Percentiles rank a stretch among this genome's conserved stretches.
Conservation (phyloP, 1,139 yeast species). For the Fermentozyma sake region DNA sequence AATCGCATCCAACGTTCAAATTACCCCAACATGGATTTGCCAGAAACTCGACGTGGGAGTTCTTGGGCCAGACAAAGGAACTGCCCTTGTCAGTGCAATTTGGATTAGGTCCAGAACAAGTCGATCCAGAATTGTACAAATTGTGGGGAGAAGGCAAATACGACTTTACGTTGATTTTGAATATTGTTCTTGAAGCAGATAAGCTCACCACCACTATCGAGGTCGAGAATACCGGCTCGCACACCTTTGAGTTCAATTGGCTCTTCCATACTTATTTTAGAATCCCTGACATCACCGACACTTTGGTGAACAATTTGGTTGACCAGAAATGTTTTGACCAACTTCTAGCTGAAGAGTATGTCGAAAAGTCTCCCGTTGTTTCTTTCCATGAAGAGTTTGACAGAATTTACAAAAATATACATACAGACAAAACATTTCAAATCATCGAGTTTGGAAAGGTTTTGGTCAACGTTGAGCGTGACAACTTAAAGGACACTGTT, state of each 20-base stretch:
- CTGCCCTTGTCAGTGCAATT: slow-evolving; percentile 71
- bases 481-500: slow-evolving; percentile 77
- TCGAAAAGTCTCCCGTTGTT: slow-evolving; percentile 69
- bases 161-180: slow-evolving; percentile 75
- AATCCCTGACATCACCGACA: slow-evolving; percentile 72
- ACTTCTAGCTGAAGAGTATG: slow-evolving; percentile 55
- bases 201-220: slow-evolving; percentile 65
- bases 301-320: slow-evolving; percentile 69
- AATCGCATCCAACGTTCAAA: slow-evolving; percentile 31
- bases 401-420: slow-evolving; percentile 67
- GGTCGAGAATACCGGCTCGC: slow-evolving; percentile 64
- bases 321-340: slow-evolving; percentile 75
- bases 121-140: slow-evolving; percentile 58
- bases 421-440: slow-evolving; percentile 53
- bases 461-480: slow-evolving; percentile 58
- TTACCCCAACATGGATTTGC: slow-evolving; percentile 98
- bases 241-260: slow-evolving; percentile 82
- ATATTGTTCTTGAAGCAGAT: slow-evolving; percentile 53
- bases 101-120: slow-evolving; percentile 81
- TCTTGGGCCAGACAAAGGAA: slow-evolving; percentile 70
- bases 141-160: slow-evolving; percentile 45
- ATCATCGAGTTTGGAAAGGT: slow-evolving; percentile 68
- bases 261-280: slow-evolving; percentile 89
- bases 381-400: slow-evolving; percentile 79
- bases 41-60: slow-evolving; percentile 85